Evolutionary conservation across 2,329 filamentous ascomycete genomes (phyloP), one percentile per base, ranked within the genome.

Genomic region (Trichoderma afroharzianum): DNA sequence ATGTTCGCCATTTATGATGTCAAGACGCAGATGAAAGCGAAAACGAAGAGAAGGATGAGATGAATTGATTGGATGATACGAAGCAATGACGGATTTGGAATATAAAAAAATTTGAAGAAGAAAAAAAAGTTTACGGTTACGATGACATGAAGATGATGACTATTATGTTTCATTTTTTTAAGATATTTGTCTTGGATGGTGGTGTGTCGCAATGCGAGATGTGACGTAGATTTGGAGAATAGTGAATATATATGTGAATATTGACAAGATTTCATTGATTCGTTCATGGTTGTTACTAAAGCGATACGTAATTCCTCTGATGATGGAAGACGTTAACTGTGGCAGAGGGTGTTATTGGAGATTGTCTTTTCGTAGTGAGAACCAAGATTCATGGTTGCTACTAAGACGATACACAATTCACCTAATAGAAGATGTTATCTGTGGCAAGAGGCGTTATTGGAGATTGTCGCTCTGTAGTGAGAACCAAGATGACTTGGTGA

Each of bases 91-190:
- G 32, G 55, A 68, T n/a, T 70, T 26, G 32, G 67, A 55, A 14
- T 33, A 43, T 33, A 33, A 24, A 28, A 64, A 63, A 62, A 55
- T 28, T 21, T 15, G n/a, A 4, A 21, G 33, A 53, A 55, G 55
- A 68, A 53, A 71, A 71, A 62, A 43, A 33, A 53, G 36, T 64
- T 71, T 63, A 72, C 55, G 71, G 63, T 72, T 59, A 72, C 32
- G 71, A 72, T 70, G 32, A 61, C n/a, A 68, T 61, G 64, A 69
- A 53, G 39, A 69, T 62, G 39, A 70, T 50, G 59, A 70, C 33
- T 53, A 47, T 70, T 26, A 43, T 11, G 15, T 57, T 36, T 63
- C 43, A 53, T 12, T 21, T 70, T 70, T 43, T 55, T 18, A 18
- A 33, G 32, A 33, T 47, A 5, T 24, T 32, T 43, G 4, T 39